These are phyloP conservation scores for Meira nashicola DNA, from an alignment of 1,284 basidiomycete genomes.

Conservation along the genomic window DNA sequence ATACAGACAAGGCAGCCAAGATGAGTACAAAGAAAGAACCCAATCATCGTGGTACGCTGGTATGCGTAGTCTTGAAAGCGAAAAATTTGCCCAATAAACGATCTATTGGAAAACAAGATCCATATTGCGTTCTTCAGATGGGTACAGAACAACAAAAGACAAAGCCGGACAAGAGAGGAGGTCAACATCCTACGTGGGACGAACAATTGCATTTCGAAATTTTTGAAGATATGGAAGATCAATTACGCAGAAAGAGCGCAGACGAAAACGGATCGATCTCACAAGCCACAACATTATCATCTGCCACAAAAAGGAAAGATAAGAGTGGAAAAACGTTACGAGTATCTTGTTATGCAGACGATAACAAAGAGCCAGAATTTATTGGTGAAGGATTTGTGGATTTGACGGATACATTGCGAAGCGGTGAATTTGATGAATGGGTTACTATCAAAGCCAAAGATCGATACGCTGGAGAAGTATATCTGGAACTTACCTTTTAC, in stretches of 20 bases:
- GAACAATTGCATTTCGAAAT: slow-evolving; percentile 93
- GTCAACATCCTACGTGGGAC: slow-evolving; percentile 98
- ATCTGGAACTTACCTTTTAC: slow-evolving; percentile 51
- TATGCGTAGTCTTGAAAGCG: slow-evolving; percentile 89
- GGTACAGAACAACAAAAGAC: slow-evolving; percentile 65
- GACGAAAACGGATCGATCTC: slow-evolving; percentile 18
- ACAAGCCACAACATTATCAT: slow-evolving; percentile 54
- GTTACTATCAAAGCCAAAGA: slow-evolving; percentile 59
- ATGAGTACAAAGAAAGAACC: slow-evolving; percentile 8
- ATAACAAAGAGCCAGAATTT: slow-evolving; percentile 86
- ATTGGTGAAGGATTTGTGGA: slow-evolving; percentile 87
- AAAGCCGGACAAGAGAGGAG: slow-evolving; percentile 78
- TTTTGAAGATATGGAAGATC: slow-evolving; percentile 70
- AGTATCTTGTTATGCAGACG: slow-evolving; percentile 87
- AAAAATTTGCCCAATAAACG: slow-evolving; percentile 49
- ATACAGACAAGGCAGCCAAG: not conserved
- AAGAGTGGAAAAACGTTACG: slow-evolving; percentile 73
- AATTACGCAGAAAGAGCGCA: slow-evolving; percentile 55
- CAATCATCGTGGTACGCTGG: slow-evolving; percentile 81
- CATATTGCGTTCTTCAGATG: slow-evolving; percentile 77
- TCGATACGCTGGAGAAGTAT: slow-evolving; percentile 49
- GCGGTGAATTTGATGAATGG: slow-evolving; percentile 98
- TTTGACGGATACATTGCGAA: slow-evolving; percentile 81
- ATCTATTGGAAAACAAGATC: slow-evolving; percentile 80
- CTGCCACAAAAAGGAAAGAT: slow-evolving; percentile 57